Evolutionary conservation across 129 eudicot species (phyloP).

Genomic region (Glebionis coronaria): DNA sequence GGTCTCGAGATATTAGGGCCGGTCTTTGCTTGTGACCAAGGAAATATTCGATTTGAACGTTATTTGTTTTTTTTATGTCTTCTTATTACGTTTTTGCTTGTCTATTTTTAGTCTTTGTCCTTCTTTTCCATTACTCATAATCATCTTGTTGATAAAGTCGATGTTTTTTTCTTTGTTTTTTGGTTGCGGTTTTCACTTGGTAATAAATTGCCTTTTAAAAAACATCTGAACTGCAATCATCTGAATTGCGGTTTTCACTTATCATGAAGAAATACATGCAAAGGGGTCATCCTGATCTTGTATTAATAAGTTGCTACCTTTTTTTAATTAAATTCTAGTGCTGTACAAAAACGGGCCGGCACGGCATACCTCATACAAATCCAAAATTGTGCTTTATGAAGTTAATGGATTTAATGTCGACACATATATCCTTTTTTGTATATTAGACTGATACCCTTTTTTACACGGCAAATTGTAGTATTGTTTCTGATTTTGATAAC

Average conservation of each 20-base stretch:
- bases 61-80: too few relatives aligned
- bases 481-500: not conserved
- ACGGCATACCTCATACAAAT: not conserved
- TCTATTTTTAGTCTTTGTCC: not conserved
- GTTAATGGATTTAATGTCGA: not conserved
- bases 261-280: slow-evolving; percentile 6
- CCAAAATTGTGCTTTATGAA: slow-evolving; percentile 18
- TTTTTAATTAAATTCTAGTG: too few relatives aligned
- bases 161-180: too few relatives aligned
- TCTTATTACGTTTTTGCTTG: too few relatives aligned
- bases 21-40: not conserved
- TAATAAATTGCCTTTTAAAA: too few relatives aligned
- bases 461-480: slow-evolving; percentile 4
- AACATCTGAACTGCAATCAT: too few relatives aligned
- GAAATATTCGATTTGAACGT: not conserved
- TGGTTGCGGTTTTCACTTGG: too few relatives aligned
- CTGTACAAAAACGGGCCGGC: too few relatives aligned
- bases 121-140: too few relatives aligned
- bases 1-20: not conserved
- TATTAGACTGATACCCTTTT: too few relatives aligned
- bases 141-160: not conserved
- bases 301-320: not conserved
- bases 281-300: slow-evolving; percentile 6
- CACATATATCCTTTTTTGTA: not conserved
- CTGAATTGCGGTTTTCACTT: too few relatives aligned